These are phyloP conservation scores for Fusarium pseudocircinatum DNA, from an alignment of 2,329 filamentous ascomycete genomes.

Conservation along the genomic window DNA sequence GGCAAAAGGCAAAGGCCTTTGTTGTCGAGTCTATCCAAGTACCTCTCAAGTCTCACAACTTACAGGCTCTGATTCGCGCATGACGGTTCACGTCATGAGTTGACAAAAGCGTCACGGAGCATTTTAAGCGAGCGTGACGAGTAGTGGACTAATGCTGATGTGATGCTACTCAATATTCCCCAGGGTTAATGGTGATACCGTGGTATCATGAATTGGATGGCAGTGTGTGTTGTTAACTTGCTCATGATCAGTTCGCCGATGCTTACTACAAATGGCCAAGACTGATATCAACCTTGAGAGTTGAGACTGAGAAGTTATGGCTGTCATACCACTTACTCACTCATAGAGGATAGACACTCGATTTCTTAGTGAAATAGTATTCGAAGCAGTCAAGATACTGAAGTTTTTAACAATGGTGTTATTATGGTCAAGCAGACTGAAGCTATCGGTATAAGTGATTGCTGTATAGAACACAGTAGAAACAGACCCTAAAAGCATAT, in stretches of 20 bases:
- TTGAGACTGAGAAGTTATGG: neutral
- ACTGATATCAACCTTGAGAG: neutral
- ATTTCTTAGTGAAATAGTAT: neutral
- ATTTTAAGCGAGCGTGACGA: conserved; percentile 24
- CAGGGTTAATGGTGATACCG: conserved; percentile 3
- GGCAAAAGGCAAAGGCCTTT: neutral
- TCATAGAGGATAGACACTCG: neutral
- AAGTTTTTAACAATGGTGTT: neutral
- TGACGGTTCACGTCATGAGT: conserved; percentile 13
- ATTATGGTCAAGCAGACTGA: neutral
- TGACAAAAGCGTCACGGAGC: neutral
- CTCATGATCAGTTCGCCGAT: neutral
- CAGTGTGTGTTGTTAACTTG: neutral
- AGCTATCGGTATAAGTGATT: neutral
- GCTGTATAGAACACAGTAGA: neutral
- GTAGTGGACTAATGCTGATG: conserved; percentile 12
- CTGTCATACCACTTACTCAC: neutral
- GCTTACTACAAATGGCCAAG: neutral
- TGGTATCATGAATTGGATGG: neutral
- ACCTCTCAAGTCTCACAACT: conserved; percentile 19
- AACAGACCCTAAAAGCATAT: fast-evolving
- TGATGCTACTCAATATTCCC: conserved; percentile 11
- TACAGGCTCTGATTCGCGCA: neutral
- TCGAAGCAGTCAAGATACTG: neutral
- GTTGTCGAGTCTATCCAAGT: conserved; percentile 1